These are phyloP conservation scores for Colletotrichum somersetense DNA, from an alignment of 2,329 filamentous ascomycete genomes.

Conservation along the genomic window DNA sequence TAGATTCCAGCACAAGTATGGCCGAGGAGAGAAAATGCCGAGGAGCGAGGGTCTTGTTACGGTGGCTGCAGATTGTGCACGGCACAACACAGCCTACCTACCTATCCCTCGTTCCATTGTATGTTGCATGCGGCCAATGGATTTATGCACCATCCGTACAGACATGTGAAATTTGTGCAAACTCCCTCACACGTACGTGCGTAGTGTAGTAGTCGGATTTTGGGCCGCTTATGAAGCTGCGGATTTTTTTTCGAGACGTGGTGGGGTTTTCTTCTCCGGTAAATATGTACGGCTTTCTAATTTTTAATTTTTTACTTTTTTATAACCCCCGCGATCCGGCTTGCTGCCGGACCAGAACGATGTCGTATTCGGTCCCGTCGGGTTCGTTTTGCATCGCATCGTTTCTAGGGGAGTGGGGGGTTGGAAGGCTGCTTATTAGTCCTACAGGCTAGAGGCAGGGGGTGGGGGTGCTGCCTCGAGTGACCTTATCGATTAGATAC, in stretches of 20 bases:
- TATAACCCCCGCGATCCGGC: background rate
- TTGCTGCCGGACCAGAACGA: background rate
- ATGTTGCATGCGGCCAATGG: constrained; percentile 30
- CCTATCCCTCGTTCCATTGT: background rate
- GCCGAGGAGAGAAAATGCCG: no score
- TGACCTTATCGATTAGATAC: constrained; percentile 1
- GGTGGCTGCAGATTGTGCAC: constrained; percentile 34
- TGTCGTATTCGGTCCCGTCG: constrained; percentile 4
- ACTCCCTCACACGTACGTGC: no score
- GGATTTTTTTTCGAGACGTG: background rate
- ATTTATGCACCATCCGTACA: constrained; percentile 18
- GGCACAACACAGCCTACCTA: constrained; percentile 9
- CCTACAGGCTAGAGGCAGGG: no score
- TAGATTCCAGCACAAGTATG: no score
- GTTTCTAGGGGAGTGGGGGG: no score
- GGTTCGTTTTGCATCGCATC: no score
- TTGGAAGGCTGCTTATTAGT: no score
- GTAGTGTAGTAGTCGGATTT: no score
- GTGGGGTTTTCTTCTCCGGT: background rate
- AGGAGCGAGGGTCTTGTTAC: constrained; percentile 3
- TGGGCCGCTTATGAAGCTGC: background rate
- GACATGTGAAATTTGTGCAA: background rate
- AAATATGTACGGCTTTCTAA: background rate
- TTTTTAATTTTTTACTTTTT: background rate
- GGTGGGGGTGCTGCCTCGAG: background rate